Conservation (phyloP, 192 early-diverging fungal genomes). For the Chytriomyces sp. region DNA sequence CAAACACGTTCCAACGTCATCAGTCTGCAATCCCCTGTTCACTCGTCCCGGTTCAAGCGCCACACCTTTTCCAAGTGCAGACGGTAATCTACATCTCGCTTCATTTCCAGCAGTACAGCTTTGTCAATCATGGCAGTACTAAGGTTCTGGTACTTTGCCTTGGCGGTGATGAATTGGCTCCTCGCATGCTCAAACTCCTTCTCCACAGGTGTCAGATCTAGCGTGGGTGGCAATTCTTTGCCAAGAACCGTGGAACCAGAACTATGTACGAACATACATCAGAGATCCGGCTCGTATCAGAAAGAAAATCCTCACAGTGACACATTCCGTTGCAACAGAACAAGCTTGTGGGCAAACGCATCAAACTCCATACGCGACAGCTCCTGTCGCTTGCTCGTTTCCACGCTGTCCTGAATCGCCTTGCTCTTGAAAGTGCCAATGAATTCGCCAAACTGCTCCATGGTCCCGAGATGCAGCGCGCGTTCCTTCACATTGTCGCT, state of each 20-base stretch:
- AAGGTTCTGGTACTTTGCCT: constrained; percentile 46
- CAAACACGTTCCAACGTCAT: neutral
- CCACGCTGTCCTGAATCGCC: constrained; percentile 52
- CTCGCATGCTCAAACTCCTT: constrained; percentile 49
- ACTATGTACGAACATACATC: neutral
- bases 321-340: constrained; percentile 30
- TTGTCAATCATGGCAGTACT: constrained; percentile 58
- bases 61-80: constrained; percentile 43
- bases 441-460: constrained; percentile 45
- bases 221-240: constrained; percentile 24
- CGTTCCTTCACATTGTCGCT: constrained; percentile 41
- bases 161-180: constrained; percentile 45
- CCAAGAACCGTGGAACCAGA: constrained; percentile 29
- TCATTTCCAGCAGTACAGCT: constrained; percentile 55
- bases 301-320: constrained; percentile 23
- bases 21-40: neutral
- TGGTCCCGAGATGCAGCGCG: constrained; percentile 32
- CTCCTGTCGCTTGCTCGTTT: constrained; percentile 51
- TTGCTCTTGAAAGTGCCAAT: constrained; percentile 50
- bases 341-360: constrained; percentile 42
- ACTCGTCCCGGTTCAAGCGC: constrained; percentile 12
- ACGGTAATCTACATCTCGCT: constrained; percentile 51
- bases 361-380: constrained; percentile 53
- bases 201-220: constrained; percentile 41
- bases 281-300: neutral